Conservation (phyloP, 306 rosid species). For the Begonia loranthoides region DNA sequence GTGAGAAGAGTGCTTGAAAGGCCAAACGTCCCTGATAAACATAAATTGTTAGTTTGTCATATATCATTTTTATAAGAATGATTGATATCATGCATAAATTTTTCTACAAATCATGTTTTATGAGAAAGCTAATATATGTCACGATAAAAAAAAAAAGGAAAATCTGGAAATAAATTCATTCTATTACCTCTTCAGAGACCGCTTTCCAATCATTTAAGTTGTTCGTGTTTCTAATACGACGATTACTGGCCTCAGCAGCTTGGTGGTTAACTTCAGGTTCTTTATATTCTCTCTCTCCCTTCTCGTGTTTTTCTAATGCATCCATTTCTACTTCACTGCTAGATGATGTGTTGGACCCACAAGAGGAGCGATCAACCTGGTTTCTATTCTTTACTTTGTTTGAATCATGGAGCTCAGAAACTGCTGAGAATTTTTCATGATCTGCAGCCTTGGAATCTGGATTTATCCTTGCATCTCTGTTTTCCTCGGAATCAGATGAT, state of each 20-base stretch:
- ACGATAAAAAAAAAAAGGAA: background rate
- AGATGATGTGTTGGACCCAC: conserved; percentile 89
- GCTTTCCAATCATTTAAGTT: conserved; percentile 67
- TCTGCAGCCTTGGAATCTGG: conserved; percentile 27
- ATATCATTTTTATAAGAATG: too few relatives aligned
- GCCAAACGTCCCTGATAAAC: conserved; percentile 69
- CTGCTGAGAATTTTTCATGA: conserved; percentile 27
- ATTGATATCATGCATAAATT: too few relatives aligned
- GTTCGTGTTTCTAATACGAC: conserved; percentile 48
- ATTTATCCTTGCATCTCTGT: conserved; percentile 40
- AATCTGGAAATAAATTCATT: background rate
- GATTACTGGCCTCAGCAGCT: conserved; percentile 40
- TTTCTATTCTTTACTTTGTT: conserved; percentile 33
- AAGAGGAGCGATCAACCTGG: conserved; percentile 87
- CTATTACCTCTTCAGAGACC: conserved; percentile 83
- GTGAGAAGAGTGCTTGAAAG: conserved; percentile 82
- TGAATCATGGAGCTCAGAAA: conserved; percentile 47
- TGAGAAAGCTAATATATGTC: too few relatives aligned
- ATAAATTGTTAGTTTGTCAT: too few relatives aligned
- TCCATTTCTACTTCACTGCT: conserved; percentile 84
- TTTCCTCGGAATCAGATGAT: conserved; percentile 48
- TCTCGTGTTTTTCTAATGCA: conserved; percentile 54
- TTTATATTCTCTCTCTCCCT: conserved; percentile 38
- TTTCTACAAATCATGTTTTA: too few relatives aligned
- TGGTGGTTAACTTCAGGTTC: conserved; percentile 39